These are phyloP conservation scores for Lachancea quebecensis DNA, from an alignment of 805 yeast genomes.

Conservation along the genomic window DNA sequence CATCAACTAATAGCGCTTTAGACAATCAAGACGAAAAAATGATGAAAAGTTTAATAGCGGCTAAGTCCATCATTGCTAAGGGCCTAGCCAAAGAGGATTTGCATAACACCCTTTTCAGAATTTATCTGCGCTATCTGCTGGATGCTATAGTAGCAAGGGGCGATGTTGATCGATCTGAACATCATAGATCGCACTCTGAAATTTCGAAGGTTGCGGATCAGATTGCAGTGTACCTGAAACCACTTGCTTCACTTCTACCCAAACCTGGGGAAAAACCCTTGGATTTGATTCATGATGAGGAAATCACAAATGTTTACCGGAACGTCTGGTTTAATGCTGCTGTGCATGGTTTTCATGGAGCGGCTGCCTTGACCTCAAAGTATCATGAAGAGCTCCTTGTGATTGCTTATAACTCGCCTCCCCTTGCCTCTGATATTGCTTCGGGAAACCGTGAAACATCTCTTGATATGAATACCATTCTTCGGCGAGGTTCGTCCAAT, in stretches of 20 bases:
- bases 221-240: constrained; percentile 56
- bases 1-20: constrained; percentile 41
- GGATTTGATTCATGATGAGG: constrained; percentile 33
- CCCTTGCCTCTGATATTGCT: constrained; percentile 74
- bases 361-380: constrained; percentile 46
- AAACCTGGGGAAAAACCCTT: constrained; percentile 40
- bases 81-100: constrained; percentile 25
- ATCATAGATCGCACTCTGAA: constrained; percentile 71
- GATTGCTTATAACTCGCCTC: constrained; percentile 83
- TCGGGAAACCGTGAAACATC: constrained; percentile 86
- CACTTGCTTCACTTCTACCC: constrained; percentile 73
- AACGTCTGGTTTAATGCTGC: constrained; percentile 93
- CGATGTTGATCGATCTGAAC: constrained; percentile 66
- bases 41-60: constrained; percentile 38
- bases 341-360: constrained; percentile 76
- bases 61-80: constrained; percentile 42
- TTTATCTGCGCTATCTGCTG: constrained; percentile 61
- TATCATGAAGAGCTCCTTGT: constrained; percentile 46
- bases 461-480: constrained; percentile 81
- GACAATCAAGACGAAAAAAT: constrained; percentile 34
- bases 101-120: constrained; percentile 39
- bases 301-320: constrained; percentile 56
- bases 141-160: constrained; percentile 67
- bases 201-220: constrained; percentile 64
- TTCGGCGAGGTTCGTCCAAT: constrained; percentile 83